phyloP scores from a whole-genome alignment of 2,329 filamentous ascomycete genomes.

The Monilinia vaccinii-corymbosi region DNA sequence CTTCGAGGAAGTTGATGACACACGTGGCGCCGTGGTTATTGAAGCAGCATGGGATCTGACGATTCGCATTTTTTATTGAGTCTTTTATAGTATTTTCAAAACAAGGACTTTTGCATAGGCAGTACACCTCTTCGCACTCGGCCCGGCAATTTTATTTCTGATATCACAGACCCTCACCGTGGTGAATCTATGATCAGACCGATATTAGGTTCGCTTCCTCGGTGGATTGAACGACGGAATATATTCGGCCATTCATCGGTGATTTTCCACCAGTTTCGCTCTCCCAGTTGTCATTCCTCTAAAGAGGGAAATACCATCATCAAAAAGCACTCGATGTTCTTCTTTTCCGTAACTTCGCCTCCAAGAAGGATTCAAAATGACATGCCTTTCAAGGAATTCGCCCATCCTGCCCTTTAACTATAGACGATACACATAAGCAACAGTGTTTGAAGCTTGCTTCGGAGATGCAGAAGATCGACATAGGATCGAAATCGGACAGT shows the following conservation, averaged over 20 bases:
- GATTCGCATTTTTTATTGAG: not conserved
- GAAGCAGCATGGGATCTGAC: not conserved
- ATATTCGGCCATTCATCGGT: not conserved
- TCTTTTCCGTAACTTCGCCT: not conserved
- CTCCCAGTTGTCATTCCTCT: not conserved
- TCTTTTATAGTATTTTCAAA: not conserved
- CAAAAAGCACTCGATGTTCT: not conserved
- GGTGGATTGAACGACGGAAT: not conserved
- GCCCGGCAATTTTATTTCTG: not conserved
- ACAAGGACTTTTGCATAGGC: not conserved
- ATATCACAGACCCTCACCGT: not conserved
- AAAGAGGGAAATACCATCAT: not conserved
- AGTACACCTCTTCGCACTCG: not conserved
- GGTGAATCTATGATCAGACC: not conserved
- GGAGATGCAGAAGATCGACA: not conserved
- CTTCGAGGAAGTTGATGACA: not conserved
- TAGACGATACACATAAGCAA: not conserved
- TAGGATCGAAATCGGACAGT: not conserved
- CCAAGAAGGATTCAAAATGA: not conserved
- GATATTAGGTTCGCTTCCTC: not conserved
- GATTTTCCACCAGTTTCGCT: not conserved
- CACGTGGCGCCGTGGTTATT: not conserved
- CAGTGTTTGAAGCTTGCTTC: not conserved
- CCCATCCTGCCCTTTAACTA: not conserved
- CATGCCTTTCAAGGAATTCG: not conserved